Percentiles rank a stretch among this genome's conserved stretches.
phyloP scores from a whole-genome alignment of 2,329 filamentous ascomycete genomes.

The Ceratocystis cacaofunesta region DNA sequence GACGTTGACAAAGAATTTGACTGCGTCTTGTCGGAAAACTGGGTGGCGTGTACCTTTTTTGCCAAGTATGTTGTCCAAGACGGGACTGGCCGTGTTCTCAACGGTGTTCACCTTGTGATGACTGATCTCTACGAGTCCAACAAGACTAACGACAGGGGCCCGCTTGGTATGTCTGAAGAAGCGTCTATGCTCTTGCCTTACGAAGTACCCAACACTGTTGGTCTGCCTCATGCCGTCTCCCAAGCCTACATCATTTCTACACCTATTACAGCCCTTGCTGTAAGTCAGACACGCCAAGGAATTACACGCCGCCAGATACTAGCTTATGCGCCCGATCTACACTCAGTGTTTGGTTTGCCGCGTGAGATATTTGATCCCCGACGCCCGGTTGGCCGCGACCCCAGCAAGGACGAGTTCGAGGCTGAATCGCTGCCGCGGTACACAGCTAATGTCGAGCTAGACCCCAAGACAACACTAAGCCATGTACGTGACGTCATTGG shows the following conservation, averaged over 20 bases:
- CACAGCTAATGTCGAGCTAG: slow-evolving; percentile 61
- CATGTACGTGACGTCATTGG: slow-evolving; percentile 73
- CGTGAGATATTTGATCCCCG: slow-evolving; percentile 69
- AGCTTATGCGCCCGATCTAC: slow-evolving; percentile 57
- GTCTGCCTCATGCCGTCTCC: slow-evolving; percentile 59
- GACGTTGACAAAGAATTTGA: slow-evolving; percentile 60
- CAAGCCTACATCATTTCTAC: slow-evolving; percentile 71
- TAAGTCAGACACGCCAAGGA: slow-evolving; percentile 82
- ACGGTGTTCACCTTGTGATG: slow-evolving; percentile 74
- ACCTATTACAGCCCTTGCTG: slow-evolving; percentile 62
- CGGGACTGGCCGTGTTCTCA: slow-evolving; percentile 38
- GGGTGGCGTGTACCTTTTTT: slow-evolving; percentile 77
- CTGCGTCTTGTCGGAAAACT: slow-evolving; percentile 80
- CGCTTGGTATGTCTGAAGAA: slow-evolving; percentile 44
- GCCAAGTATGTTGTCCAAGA: slow-evolving; percentile 44
- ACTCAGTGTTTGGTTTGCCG: slow-evolving; percentile 66
- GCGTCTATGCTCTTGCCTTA: slow-evolving; percentile 66
- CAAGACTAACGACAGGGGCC: slow-evolving; percentile 68
- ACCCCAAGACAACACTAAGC: slow-evolving; percentile 64
- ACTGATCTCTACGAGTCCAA: slow-evolving; percentile 85
- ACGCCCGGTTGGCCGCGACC: slow-evolving; percentile 70
- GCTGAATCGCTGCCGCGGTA: slow-evolving; percentile 68
- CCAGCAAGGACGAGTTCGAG: slow-evolving; percentile 61
- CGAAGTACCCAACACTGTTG: slow-evolving; percentile 37
- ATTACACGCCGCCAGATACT: slow-evolving; percentile 75